Percentiles rank a stretch among this genome's conserved stretches.
phyloP scores from a whole-genome alignment of 2,329 filamentous ascomycete species.

The Fusarium sublunatum region DNA sequence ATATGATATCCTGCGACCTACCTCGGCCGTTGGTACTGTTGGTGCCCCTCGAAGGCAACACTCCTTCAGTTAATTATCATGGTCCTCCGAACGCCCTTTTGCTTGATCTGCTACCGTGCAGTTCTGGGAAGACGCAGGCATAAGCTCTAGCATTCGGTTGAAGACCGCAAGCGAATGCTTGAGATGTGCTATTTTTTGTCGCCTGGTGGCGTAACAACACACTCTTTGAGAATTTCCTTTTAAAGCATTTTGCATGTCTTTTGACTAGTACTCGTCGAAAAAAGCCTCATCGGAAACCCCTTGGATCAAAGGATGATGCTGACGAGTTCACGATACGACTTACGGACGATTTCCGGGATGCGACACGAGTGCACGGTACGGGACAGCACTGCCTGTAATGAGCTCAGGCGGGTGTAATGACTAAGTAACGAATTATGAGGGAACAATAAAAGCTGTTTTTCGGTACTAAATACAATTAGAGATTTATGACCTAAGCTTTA shows the following conservation, averaged over 20 bases:
- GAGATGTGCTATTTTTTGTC: constrained; percentile 5
- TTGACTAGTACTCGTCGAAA: constrained; percentile 47
- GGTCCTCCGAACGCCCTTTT: not conserved
- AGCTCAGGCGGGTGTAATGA: constrained; percentile 52
- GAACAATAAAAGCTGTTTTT: constrained; percentile 54
- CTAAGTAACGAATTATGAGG: constrained; percentile 56
- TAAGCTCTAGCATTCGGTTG: constrained; percentile 11
- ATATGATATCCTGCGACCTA: constrained; percentile 25
- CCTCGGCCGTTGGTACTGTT: constrained; percentile 36
- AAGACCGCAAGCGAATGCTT: constrained; percentile 21
- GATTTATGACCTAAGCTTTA: constrained; percentile 22
- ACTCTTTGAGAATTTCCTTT: constrained; percentile 36
- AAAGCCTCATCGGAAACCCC: constrained; percentile 43
- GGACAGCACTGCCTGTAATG: constrained; percentile 54
- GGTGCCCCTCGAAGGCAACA: constrained; percentile 56
- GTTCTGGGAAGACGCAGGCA: constrained; percentile 5
- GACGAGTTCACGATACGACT: constrained; percentile 54
- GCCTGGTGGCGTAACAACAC: constrained; percentile 24
- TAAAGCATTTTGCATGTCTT: constrained; percentile 42
- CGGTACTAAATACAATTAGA: constrained; percentile 43
- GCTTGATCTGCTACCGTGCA: not conserved
- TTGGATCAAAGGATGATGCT: constrained; percentile 47
- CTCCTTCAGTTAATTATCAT: constrained; percentile 19
- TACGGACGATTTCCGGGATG: constrained; percentile 44
- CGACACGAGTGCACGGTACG: constrained; percentile 48